Base-by-base conservation (phyloP, 164 flowering plant genomes). In the Berberis vulgaris region DNA sequence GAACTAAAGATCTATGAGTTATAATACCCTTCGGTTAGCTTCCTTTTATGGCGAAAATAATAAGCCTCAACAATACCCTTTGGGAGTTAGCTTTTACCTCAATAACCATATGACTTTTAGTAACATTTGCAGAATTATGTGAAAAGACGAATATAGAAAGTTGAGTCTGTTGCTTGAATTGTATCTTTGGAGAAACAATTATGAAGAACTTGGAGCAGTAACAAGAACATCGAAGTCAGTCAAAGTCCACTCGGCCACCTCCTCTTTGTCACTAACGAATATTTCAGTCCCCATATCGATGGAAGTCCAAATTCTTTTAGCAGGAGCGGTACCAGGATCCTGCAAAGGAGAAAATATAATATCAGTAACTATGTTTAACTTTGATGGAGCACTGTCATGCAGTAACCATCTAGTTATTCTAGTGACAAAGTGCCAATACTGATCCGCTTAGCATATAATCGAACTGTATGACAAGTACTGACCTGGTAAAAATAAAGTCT, bases 401-500 rank as follows among this genome's bases (percentile, higher is more conserved):
- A 26, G 26, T 26, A 26, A 26, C 26, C 26, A 26, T 26, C 26
- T 26, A 26, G 26, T 26, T 26, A 26, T 26, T 26, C 26, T 26
- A 0, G 26, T 26, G 26, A 26, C 26, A 26, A 26, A 26, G 26
- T 0, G 26, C 26, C 26, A 26, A 26, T 26, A 26, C 26, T 26
- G 26, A 26, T 26, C 26, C 26, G 26, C 26, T 26, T 26, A 26
- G 26, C 26, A 26, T 26, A 26, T 26, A 26, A 26, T 26, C 26
- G 26, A 26, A 26, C 26, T 26, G 26, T 26, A 26, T 26, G 26
- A 5, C 5, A 60, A 7, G 41, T 65, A 46, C 54, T 62, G 41
- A 74, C 81, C 81, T 78, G 78, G 54, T 79, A 84, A 80, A 88
- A 88, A 78, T 86, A 85, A 45, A 88, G 83, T 2, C 77, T 67